phyloP scores from a whole-genome alignment of 2,329 filamentous ascomycete genomes.

The Diatrype stigma region DNA sequence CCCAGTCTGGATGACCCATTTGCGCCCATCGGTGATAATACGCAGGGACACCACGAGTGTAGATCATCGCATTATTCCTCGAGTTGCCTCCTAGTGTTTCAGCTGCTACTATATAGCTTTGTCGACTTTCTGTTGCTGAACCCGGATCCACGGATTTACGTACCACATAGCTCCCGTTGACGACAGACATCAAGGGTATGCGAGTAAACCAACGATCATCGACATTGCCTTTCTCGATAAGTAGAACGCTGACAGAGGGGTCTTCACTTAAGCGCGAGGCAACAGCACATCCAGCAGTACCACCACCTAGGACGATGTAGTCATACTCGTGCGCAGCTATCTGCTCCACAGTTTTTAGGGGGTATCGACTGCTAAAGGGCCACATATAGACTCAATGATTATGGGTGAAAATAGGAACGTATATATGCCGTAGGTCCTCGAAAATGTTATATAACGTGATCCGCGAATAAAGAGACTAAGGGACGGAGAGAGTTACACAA shows the following conservation, averaged over 20 bases:
- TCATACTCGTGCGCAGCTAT: background rate
- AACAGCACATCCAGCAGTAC: background rate
- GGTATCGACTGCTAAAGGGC: background rate
- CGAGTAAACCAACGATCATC: background rate
- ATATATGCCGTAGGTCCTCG: no score
- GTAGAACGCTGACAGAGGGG: background rate
- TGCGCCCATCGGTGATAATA: slow-evolving; percentile 14
- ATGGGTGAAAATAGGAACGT: no score
- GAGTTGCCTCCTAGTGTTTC: background rate
- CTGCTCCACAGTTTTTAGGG: background rate
- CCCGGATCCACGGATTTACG: background rate
- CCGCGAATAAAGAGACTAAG: no score
- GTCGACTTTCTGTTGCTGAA: background rate
- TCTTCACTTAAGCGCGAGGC: background rate
- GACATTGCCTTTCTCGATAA: background rate
- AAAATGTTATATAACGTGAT: no score
- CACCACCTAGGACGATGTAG: background rate
- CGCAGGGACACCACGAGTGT: background rate
- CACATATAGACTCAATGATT: no score
- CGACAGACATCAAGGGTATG: background rate
- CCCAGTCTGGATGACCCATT: slow-evolving; percentile 14
- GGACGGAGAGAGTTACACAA: no score
- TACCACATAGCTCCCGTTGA: background rate
- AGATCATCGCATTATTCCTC: background rate
- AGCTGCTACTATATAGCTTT: background rate